Conservation (phyloP, 2,329 filamentous ascomycete species). For the Cladosporium sp. region DNA sequence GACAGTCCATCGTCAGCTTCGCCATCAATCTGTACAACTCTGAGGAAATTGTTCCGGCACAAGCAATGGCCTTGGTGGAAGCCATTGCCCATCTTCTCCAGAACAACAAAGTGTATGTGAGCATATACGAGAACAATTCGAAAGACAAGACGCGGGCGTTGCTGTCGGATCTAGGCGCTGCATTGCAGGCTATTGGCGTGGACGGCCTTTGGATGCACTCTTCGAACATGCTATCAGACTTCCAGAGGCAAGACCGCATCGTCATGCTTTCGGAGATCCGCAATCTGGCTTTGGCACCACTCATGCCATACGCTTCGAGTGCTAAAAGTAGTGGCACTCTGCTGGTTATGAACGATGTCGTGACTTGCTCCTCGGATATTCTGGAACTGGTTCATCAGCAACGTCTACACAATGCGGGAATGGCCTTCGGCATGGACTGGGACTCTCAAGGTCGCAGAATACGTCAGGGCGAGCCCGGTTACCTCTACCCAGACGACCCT, state of each 20-base stretch:
- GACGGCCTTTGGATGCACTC: constrained; percentile 21
- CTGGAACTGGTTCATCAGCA: constrained; percentile 21
- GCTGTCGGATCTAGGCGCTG: constrained; percentile 14
- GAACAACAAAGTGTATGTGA: constrained; percentile 16
- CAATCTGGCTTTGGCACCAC: constrained; percentile 17
- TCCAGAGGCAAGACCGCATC: constrained; percentile 2
- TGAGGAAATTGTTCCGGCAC: constrained; percentile 19
- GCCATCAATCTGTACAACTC: constrained; percentile 19
- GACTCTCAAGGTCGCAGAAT: neutral
- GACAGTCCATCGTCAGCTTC: constrained; percentile 10
- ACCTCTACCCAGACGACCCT: constrained; percentile 5
- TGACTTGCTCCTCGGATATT: constrained; percentile 20
- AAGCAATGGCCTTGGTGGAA: constrained; percentile 13
- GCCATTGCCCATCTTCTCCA: constrained; percentile 14
- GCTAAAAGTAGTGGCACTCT: neutral
- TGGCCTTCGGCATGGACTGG: constrained; percentile 23
- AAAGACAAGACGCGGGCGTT: constrained; percentile 13
- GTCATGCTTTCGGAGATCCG: constrained; percentile 22
- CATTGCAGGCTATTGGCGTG: constrained; percentile 13
- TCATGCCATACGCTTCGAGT: constrained; percentile 14
- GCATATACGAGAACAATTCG: constrained; percentile 22
- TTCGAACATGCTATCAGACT: constrained; percentile 17
- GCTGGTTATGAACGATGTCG: constrained; percentile 22
- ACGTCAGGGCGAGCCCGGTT: constrained; percentile 8
- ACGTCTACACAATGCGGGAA: constrained; percentile 10